Percentiles rank a stretch among this genome's conserved stretches.
These are phyloP conservation scores for Areca catechu DNA, from an alignment of 176 grass and related monocot species.

Conservation along the genomic window DNA sequence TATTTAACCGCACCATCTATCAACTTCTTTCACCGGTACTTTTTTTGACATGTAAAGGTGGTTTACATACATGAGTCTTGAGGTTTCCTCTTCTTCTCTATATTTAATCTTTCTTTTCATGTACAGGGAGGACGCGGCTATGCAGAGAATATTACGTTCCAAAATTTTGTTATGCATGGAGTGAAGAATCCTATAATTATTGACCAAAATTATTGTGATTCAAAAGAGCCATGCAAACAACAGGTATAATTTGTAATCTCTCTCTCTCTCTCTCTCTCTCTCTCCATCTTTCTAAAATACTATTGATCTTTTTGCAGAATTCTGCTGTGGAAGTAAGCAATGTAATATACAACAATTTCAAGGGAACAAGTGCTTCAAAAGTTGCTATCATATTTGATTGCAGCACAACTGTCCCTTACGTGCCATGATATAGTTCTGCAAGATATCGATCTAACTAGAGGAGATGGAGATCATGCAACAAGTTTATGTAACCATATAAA, in stretches of 20 bases:
- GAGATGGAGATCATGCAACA: background rate
- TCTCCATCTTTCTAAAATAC: too few relatives aligned
- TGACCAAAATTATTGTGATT: constrained; percentile 48
- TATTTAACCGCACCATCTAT: too few relatives aligned
- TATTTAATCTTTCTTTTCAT: background rate
- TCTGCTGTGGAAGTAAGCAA: background rate
- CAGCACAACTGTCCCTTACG: background rate
- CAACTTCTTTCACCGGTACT: too few relatives aligned
- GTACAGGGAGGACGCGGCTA: constrained; percentile 42
- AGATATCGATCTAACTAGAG: background rate
- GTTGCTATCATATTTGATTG: background rate
- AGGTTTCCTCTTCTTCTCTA: background rate
- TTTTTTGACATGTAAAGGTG: background rate
- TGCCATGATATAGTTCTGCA: background rate
- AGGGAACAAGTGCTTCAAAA: background rate
- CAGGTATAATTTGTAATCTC: constrained; percentile 12
- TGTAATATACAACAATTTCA: background rate
- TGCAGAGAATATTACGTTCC: constrained; percentile 36
- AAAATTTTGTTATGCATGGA: constrained; percentile 35
- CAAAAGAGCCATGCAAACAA: constrained; percentile 8
- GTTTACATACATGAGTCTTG: background rate
- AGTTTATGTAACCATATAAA: background rate
- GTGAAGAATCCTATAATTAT: constrained; percentile 51
- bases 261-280: too few relatives aligned
- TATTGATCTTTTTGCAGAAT: background rate